phyloP scores from a whole-genome alignment of 192 early-diverging fungal species.

The Coemansia brasiliensis region DNA sequence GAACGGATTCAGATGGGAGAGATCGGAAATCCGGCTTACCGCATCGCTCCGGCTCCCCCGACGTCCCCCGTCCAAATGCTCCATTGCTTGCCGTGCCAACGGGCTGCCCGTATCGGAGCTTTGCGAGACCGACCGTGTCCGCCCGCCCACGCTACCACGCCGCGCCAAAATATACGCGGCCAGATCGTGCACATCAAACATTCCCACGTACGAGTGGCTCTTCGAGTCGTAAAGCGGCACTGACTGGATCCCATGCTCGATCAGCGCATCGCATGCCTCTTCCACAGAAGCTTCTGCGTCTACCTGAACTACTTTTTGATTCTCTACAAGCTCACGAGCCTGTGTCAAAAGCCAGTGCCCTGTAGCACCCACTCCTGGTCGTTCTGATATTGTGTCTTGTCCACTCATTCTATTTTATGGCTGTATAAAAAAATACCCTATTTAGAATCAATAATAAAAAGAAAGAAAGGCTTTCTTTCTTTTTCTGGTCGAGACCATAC shows the following conservation, averaged over 20 bases:
- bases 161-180: conserved; percentile 67
- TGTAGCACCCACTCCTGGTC: conserved; percentile 32
- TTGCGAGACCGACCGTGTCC: neutral
- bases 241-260: conserved; percentile 74
- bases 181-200: conserved; percentile 86
- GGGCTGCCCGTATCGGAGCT: neutral
- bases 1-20: conserved; percentile 82
- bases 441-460: neutral
- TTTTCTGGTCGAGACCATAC: neutral
- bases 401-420: no score
- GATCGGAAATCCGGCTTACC: conserved; percentile 53
- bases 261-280: conserved; percentile 70
- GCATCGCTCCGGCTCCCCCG: neutral
- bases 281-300: conserved; percentile 63
- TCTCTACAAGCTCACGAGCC: conserved; percentile 59
- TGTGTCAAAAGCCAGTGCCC: conserved; percentile 68
- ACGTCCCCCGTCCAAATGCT: neutral
- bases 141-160: neutral
- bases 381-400: conserved; percentile 4
- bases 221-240: conserved; percentile 74
- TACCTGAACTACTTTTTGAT: conserved; percentile 68
- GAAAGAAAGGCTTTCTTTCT: neutral
- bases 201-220: conserved; percentile 67
- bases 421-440: neutral
- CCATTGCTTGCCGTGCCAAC: neutral